Conservation (phyloP, 225 moss, liverwort and hornwort genomes). For the Pseudisothecium myosuroides region DNA sequence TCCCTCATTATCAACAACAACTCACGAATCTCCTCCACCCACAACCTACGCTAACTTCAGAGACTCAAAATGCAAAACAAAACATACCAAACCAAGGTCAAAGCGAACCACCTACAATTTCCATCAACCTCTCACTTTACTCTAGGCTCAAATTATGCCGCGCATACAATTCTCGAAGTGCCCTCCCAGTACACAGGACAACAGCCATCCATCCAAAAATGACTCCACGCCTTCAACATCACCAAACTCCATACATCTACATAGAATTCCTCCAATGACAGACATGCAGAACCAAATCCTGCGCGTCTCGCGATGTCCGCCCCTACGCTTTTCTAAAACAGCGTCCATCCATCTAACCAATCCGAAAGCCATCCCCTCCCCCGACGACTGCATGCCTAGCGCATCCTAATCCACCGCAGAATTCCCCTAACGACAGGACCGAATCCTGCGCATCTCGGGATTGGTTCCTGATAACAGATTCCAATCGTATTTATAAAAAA, state of each 20-base stretch:
- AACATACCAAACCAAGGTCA: neutral
- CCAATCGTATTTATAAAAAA: neutral
- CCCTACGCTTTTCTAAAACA: too few species aligned
- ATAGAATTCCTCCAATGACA: neutral
- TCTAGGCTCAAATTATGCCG: neutral
- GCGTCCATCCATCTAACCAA: neutral
- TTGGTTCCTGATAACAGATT: neutral
- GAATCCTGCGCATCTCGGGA: neutral
- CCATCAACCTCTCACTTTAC: neutral
- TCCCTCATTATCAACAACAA: neutral
- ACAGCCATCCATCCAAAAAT: neutral
- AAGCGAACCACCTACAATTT: neutral
- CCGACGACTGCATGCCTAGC: neutral
- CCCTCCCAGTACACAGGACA: neutral
- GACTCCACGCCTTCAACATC: neutral
- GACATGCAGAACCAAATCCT: neutral
- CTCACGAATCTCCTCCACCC: neutral
- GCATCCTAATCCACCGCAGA: neutral
- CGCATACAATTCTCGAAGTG: neutral
- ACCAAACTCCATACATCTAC: neutral
- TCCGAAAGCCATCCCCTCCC: too few species aligned
- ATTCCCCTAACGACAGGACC: neutral
- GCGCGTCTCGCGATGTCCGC: neutral
- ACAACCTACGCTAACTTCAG: too few species aligned
- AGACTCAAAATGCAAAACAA: too few species aligned